Evolutionary conservation across 2,329 filamentous ascomycete genomes (phyloP).

Genomic region (Orbilia oligospora): DNA sequence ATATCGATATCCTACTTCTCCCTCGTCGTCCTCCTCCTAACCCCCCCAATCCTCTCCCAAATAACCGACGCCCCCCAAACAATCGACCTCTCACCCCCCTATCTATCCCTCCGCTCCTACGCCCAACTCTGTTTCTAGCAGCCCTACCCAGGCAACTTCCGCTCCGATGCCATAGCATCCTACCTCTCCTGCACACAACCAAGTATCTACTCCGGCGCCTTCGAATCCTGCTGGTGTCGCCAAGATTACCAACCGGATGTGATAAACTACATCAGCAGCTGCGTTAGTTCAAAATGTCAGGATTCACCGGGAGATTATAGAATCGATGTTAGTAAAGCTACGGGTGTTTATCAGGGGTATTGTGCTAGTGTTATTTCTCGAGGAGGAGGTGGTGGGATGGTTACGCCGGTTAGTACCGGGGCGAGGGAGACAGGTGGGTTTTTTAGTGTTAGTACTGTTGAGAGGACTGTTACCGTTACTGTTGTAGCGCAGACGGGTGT

Average conservation of each 20-base stretch:
- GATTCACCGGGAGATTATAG: slow-evolving; percentile 11
- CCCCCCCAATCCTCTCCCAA: background rate
- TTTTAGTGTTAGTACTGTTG: slow-evolving; percentile 6
- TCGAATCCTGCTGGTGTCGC: slow-evolving; percentile 51
- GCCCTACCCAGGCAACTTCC: slow-evolving; percentile 32
- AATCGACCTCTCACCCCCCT: slow-evolving; percentile 25
- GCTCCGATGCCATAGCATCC: slow-evolving; percentile 48
- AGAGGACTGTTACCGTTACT: slow-evolving; percentile 42
- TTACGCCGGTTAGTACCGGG: background rate
- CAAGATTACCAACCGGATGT: slow-evolving; percentile 27
- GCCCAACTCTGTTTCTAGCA: slow-evolving; percentile 55
- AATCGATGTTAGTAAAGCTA: slow-evolving; percentile 29
- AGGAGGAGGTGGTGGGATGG: background rate
- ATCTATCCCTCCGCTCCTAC: slow-evolving; percentile 39
- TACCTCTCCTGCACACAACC: slow-evolving; percentile 48
- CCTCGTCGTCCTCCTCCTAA: slow-evolving; percentile 2
- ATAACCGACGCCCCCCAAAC: slow-evolving; percentile 41
- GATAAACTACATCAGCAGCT: slow-evolving; percentile 39
- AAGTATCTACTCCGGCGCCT: slow-evolving; percentile 46
- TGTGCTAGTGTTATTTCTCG: slow-evolving; percentile 18
- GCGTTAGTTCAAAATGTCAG: slow-evolving; percentile 33
- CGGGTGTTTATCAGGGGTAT: slow-evolving; percentile 33
- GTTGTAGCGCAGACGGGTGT: slow-evolving; percentile 26
- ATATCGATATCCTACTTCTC: background rate
- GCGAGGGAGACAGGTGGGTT: slow-evolving; percentile 38